These are phyloP conservation scores for Skeletonema grethae DNA, from an alignment of 108 stramenopile genomes.

Conservation along the genomic window DNA sequence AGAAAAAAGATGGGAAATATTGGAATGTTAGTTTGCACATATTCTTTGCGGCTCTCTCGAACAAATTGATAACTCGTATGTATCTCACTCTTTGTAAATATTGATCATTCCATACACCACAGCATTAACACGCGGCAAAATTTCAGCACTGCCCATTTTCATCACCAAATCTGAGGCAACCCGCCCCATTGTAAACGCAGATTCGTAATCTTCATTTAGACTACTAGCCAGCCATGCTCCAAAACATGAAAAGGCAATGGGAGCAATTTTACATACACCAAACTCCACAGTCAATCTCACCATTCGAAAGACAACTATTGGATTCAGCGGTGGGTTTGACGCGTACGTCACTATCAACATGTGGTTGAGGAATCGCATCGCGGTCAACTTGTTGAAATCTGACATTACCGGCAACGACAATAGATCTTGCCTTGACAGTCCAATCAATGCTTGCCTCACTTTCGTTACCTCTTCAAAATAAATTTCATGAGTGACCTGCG, in stretches of 20 bases:
- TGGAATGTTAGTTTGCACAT: not conserved
- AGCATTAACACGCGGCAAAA: not conserved
- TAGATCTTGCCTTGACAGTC: conserved; percentile 14
- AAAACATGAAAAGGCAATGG: conserved; percentile 43
- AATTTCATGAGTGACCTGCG: conserved; percentile 10
- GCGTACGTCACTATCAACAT: conserved; percentile 23
- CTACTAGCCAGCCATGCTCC: conserved; percentile 41
- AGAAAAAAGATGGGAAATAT: too few species aligned
- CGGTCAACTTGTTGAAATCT: conserved; percentile 34
- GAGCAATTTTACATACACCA: conserved; percentile 25
- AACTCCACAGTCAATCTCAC: conserved; percentile 35
- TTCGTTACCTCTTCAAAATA: conserved; percentile 10
- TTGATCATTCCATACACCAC: conserved; percentile 7
- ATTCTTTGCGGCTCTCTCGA: not conserved
- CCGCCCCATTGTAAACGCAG: conserved; percentile 51
- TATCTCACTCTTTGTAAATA: conserved; percentile 3
- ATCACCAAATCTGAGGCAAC: conserved; percentile 45
- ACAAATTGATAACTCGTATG: not conserved
- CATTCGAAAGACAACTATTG: conserved; percentile 49
- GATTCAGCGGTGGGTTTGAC: conserved; percentile 22
- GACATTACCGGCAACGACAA: conserved; percentile 31
- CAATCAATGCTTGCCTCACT: conserved; percentile 18
- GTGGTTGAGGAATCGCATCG: conserved; percentile 54
- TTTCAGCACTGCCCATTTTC: not conserved
- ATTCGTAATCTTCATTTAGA: conserved; percentile 36